These are phyloP conservation scores for Globisporangium lucens DNA, from an alignment of 352 stramenopile genomes.

Conservation along the genomic window DNA sequence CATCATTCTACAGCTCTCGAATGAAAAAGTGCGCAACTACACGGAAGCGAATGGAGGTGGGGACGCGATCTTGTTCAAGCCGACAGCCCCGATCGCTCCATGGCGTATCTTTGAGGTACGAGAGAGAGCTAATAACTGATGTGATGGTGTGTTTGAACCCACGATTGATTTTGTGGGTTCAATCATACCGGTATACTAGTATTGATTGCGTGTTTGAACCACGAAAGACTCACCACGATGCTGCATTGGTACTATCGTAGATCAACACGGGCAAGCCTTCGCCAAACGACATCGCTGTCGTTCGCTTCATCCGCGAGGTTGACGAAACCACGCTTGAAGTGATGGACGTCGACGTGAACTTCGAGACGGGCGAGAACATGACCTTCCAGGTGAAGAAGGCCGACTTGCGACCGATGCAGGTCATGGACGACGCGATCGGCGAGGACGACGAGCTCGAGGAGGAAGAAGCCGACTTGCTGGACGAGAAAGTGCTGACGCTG, in stretches of 20 bases:
- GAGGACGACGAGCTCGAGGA: slow-evolving; percentile 77
- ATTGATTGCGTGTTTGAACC: background rate
- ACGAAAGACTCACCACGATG: background rate
- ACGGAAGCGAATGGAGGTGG: slow-evolving; percentile 44
- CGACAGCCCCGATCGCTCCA: slow-evolving; percentile 52
- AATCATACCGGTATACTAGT: no score
- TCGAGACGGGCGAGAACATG: slow-evolving; percentile 84
- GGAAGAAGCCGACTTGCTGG: slow-evolving; percentile 64
- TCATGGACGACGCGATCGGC: slow-evolving; percentile 76
- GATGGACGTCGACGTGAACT: slow-evolving; percentile 87
- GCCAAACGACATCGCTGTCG: slow-evolving; percentile 81
- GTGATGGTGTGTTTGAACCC: background rate
- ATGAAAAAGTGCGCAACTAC: slow-evolving; percentile 68
- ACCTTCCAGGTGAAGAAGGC: slow-evolving; percentile 65
- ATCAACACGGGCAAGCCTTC: slow-evolving; percentile 74
- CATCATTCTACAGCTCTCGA: slow-evolving; percentile 78
- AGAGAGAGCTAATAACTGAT: background rate
- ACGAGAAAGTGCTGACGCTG: slow-evolving; percentile 84
- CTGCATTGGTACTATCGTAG: slow-evolving; percentile 18
- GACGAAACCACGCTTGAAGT: slow-evolving; percentile 76
- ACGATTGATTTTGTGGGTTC: background rate
- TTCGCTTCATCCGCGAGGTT: slow-evolving; percentile 77
- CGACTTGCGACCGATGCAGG: slow-evolving; percentile 65
- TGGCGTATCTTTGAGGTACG: slow-evolving; percentile 83
- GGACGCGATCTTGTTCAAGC: slow-evolving; percentile 55